Evolutionary conservation across 148 eudicot species (phyloP).

Genomic region (Rhododendron ferrugineum): DNA sequence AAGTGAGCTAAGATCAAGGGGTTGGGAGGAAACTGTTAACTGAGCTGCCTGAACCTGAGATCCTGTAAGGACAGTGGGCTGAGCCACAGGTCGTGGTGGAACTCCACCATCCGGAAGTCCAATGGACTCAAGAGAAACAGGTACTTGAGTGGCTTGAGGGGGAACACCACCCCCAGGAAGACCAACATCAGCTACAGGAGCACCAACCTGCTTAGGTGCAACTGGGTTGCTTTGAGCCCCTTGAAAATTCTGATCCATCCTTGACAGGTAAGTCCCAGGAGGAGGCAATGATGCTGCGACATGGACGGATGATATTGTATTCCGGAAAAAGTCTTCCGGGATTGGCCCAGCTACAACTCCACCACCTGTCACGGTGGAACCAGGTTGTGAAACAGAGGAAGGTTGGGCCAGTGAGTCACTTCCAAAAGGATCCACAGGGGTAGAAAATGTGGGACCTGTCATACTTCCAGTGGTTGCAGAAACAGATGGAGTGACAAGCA

Average conservation of each 20-base stretch:
- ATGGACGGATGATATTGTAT: slow-evolving; percentile 85
- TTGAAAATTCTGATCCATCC: slow-evolving; percentile 61
- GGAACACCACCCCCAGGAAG: slow-evolving; percentile 70
- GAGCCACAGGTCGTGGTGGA: slow-evolving; percentile 62
- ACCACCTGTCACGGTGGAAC: slow-evolving; percentile 37
- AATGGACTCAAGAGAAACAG: slow-evolving; percentile 39
- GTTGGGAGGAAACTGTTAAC: slow-evolving; percentile 48
- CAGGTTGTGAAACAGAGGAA: slow-evolving; percentile 40
- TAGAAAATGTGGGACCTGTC: slow-evolving; percentile 37
- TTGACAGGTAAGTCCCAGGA: slow-evolving; percentile 73
- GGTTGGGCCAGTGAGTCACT: slow-evolving; percentile 44
- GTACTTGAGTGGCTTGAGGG: slow-evolving; percentile 54
- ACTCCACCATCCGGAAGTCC: slow-evolving; percentile 94
- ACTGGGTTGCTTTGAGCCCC: slow-evolving; percentile 36
- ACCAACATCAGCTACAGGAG: slow-evolving; percentile 41
- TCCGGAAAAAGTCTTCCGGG: slow-evolving; percentile 95
- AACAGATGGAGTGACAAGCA: slow-evolving; percentile 44
- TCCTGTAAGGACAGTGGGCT: slow-evolving; percentile 38
- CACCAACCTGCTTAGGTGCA: slow-evolving; percentile 34
- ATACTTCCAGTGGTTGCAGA: slow-evolving; percentile 27
- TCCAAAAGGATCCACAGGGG: slow-evolving; percentile 66
- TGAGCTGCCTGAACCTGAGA: slow-evolving; percentile 46
- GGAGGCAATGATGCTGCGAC: slow-evolving; percentile 85
- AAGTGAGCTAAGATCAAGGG: slow-evolving; percentile 81
- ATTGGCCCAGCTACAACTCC: slow-evolving; percentile 69